Evolutionary conservation across 768 basidiomycete species (phyloP).

Genomic region (Galerina sulciceps): DNA sequence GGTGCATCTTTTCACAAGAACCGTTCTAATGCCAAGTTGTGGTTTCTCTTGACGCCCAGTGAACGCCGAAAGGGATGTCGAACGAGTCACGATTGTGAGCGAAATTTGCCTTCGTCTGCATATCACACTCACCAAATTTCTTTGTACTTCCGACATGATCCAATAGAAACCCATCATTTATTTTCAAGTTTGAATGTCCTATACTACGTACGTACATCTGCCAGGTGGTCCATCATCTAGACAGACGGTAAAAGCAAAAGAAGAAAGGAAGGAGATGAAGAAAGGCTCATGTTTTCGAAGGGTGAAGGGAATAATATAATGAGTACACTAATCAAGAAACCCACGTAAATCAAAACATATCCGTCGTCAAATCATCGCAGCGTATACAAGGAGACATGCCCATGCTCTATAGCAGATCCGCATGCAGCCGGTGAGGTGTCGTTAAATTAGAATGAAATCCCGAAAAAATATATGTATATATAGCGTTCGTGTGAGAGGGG

Average conservation of each 20-base stretch:
- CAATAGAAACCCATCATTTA: not conserved
- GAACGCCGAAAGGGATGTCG: too few relatives aligned
- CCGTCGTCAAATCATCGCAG: not conserved
- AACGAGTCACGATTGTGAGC: not conserved
- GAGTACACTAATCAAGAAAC: constrained; percentile 8
- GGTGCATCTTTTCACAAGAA: too few relatives aligned
- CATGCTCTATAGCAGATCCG: constrained; percentile 5
- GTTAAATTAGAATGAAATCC: not conserved
- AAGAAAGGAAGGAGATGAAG: not conserved
- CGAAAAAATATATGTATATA: constrained; percentile 1
- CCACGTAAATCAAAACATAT: not conserved
- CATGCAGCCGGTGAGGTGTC: not conserved
- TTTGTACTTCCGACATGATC: not conserved
- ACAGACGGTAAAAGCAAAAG: constrained; percentile 17
- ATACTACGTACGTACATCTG: constrained; percentile 7
- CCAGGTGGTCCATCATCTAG: constrained; percentile 21
- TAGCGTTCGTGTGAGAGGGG: constrained; percentile 10
- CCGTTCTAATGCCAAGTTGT: too few relatives aligned
- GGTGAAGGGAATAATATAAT: constrained; percentile 4
- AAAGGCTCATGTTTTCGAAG: not conserved
- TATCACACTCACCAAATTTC: too few relatives aligned
- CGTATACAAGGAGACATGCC: not conserved
- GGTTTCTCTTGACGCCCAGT: too few relatives aligned
- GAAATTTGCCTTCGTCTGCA: too few relatives aligned
- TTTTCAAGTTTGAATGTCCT: not conserved